A percentile compares a stretch with the other conserved stretches of the same genome.
Conservation (phyloP, 1,284 basidiomycete genomes). For the Malassezia dermatis region DNA sequence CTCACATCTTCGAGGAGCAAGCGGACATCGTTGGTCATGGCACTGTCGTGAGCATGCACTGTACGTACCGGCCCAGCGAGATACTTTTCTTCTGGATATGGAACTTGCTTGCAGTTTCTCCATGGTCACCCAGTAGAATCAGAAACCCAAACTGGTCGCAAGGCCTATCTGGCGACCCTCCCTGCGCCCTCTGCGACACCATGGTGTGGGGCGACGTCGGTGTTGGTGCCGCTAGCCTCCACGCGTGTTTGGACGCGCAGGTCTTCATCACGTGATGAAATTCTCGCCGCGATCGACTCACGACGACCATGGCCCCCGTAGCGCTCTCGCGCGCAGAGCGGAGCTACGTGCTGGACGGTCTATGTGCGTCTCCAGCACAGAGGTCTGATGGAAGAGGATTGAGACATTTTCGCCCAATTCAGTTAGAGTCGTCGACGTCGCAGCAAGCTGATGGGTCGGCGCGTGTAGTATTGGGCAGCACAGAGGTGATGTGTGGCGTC, state of each 20-base stretch:
- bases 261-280: constrained; percentile 7
- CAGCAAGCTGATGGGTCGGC: constrained; percentile 36
- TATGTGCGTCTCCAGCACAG: constrained; percentile 26
- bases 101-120: not conserved
- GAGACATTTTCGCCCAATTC: constrained; percentile 28
- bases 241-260: constrained; percentile 7
- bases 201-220: not conserved
- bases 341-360: constrained; percentile 33
- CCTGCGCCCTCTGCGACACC: not conserved
- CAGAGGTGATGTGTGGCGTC: constrained; percentile 36
- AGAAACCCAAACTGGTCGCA: not conserved
- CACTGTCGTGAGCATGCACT: not conserved
- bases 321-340: constrained; percentile 35
- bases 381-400: constrained; percentile 29
- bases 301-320: constrained; percentile 23
- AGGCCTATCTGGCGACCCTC: not conserved
- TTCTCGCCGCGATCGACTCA: not conserved
- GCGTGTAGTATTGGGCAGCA: constrained; percentile 28
- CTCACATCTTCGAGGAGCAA: constrained; percentile 17
- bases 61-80: constrained; percentile 8
- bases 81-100: not conserved
- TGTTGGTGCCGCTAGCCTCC: constrained; percentile 1
- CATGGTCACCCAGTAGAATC: constrained; percentile 2
- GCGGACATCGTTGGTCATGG: constrained; percentile 12
- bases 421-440: constrained; percentile 23